Conservation (phyloP, 768 basidiomycete species). For the Leccinum olivaceopallidum region DNA sequence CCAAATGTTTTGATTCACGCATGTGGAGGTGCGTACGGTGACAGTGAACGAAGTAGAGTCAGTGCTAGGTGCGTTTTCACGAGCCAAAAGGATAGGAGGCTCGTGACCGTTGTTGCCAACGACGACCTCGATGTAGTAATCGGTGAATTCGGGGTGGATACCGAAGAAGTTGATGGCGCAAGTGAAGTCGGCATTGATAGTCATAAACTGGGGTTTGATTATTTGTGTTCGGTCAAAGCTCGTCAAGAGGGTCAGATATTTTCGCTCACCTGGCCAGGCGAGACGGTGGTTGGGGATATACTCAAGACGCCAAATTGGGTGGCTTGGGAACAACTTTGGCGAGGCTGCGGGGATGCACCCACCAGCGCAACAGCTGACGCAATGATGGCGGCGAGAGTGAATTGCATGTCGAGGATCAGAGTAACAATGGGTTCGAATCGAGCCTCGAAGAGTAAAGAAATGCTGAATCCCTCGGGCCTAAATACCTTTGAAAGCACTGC, state of each 20-base stretch:
- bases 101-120: slow-evolving; percentile 33
- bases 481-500: slow-evolving; percentile 11
- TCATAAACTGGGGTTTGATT: slow-evolving; percentile 15
- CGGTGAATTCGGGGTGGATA: slow-evolving; percentile 25
- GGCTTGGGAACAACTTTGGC: slow-evolving; percentile 26
- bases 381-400: slow-evolving; percentile 12
- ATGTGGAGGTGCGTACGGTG: not conserved
- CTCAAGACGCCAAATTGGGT: slow-evolving; percentile 18
- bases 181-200: slow-evolving; percentile 25
- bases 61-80: not conserved
- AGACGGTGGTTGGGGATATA: slow-evolving; percentile 23
- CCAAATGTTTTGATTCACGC: too few species aligned
- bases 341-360: slow-evolving; percentile 19
- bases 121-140: slow-evolving; percentile 38
- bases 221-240: slow-evolving; percentile 4
- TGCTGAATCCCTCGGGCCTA: slow-evolving; percentile 5
- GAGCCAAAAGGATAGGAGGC: slow-evolving; percentile 29
- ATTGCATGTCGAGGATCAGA: not conserved
- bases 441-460: not conserved
- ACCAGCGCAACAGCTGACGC: slow-evolving; percentile 15
- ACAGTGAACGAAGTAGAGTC: not conserved
- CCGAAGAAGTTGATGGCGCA: slow-evolving; percentile 26
- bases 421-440: not conserved
- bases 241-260: not conserved
- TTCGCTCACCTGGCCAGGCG: slow-evolving; percentile 26